Conservation (phyloP, 352 stramenopile species). For the Globisporangium cylindrosporum region DNA sequence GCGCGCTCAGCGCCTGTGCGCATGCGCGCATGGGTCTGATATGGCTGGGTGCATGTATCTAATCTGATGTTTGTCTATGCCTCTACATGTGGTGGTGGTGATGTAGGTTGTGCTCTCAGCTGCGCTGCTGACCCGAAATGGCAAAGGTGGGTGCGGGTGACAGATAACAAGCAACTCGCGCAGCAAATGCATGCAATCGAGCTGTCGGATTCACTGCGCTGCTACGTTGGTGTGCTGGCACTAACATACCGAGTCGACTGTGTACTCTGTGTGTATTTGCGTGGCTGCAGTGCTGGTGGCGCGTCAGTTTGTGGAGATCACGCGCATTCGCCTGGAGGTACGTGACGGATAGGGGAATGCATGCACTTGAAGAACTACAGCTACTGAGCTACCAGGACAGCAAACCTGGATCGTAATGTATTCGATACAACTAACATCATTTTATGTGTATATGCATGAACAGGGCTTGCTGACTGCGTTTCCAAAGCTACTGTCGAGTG, state of each 20-base stretch:
- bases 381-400: neutral
- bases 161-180: neutral
- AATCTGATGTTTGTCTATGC: neutral
- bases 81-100: neutral
- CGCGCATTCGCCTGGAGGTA: conserved; percentile 96
- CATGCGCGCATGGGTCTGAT: neutral
- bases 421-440: neutral
- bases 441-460: neutral
- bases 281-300: conserved; percentile 87
- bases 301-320: conserved; percentile 99
- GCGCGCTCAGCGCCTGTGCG: neutral
- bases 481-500: conserved; percentile 96
- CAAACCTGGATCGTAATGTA: neutral
- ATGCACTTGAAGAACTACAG: neutral
- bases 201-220: too few species aligned
- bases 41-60: neutral
- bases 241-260: neutral
- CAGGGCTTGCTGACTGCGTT: conserved; percentile 97
- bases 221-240: neutral
- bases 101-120: conserved; percentile 94
- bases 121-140: conserved; percentile 92
- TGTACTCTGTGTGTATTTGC: conserved; percentile 5
- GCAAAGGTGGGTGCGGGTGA: conserved; percentile 80
- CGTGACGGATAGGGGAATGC: neutral
- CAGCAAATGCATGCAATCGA: neutral